Evolutionary conservation across 2,329 filamentous ascomycete genomes (phyloP), one percentile per base, ranked within the genome.

Genomic region (Thermomyces lanuginosus): DNA sequence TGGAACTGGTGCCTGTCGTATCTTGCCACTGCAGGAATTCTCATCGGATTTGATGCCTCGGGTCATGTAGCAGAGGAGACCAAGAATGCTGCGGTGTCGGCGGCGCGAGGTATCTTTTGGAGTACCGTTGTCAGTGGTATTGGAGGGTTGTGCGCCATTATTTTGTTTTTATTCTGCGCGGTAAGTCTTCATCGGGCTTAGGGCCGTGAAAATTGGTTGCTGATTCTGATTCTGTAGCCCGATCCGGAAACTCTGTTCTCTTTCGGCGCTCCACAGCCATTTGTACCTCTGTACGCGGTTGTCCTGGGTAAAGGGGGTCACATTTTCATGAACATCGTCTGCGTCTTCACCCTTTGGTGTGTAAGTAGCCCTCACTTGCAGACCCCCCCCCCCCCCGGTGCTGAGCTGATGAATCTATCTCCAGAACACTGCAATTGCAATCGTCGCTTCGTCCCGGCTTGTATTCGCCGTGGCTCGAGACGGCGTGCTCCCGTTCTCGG

Each of bases 1-100:
- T 72, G 68, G 67, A 72, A 72, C 40, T 72, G 67, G 68, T 70
- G 67, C 46, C 55, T 72, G 3, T 69, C 64, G 3, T 72, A 67
- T 42, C 60, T 69, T 14, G 66, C 67, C 1, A 72, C 68, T 1
- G 67, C 67, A 5, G 68, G 67, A 21, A 62, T 72, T 21, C 40
- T 72, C 29, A 69, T 72, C 27, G 68, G 68, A 2, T 72, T 69
- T 28, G 68, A 72, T 43, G 68, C 68, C 0, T 66, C 63, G 1
- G 68, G 68, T 2, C 67, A 72, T 36, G 64, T 72, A 15, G 65
- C 65, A 1, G 68, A 72, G 36, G 68, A 72, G 41, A 72, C 68
- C 2, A 66, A 69, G 43, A 66, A 71, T 33, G 67, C 66, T 2
- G 59, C 53, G 11, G 25, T 65, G 1, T 57, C 62, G n/a, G 66